These are phyloP conservation scores for Angomonas deanei DNA, from an alignment of 208 protist genomes.

Conservation along the genomic window DNA sequence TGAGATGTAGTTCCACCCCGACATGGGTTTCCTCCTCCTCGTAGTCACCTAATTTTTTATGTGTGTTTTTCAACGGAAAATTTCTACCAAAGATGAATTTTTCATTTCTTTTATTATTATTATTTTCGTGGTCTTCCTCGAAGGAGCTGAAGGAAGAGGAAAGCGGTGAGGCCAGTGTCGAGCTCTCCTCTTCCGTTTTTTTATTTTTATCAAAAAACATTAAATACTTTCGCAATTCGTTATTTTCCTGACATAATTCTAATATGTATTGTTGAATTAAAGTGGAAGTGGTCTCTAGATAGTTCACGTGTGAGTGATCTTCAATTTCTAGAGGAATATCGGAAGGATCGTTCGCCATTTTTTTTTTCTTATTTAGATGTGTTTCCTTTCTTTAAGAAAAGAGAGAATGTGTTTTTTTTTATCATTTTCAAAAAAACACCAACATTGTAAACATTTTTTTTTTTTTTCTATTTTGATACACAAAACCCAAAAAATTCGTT, in stretches of 20 bases:
- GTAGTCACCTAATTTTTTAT: neutral
- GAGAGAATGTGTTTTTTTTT: neutral
- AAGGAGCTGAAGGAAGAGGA: neutral
- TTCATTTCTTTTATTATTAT: neutral
- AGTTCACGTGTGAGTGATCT: neutral
- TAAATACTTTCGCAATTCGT: neutral
- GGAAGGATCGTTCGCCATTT: neutral
- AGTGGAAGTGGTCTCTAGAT: neutral
- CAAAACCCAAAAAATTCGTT: too few relatives aligned
- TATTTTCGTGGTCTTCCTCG: neutral
- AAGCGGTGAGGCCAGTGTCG: neutral
- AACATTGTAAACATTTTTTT: too few relatives aligned
- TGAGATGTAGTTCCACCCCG: slow-evolving; percentile 61
- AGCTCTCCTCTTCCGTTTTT: neutral
- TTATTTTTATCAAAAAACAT: neutral
- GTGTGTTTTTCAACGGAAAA: neutral
- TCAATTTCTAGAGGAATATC: neutral
- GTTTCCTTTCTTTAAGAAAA: too few relatives aligned
- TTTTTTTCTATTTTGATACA: too few relatives aligned
- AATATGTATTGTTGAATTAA: neutral
- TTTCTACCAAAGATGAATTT: neutral
- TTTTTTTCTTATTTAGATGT: neutral
- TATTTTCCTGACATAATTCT: neutral
- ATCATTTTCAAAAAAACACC: too few relatives aligned
- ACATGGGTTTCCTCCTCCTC: neutral